Conservation (phyloP, 352 stramenopile species). For the Phytophthora ohioensis region DNA sequence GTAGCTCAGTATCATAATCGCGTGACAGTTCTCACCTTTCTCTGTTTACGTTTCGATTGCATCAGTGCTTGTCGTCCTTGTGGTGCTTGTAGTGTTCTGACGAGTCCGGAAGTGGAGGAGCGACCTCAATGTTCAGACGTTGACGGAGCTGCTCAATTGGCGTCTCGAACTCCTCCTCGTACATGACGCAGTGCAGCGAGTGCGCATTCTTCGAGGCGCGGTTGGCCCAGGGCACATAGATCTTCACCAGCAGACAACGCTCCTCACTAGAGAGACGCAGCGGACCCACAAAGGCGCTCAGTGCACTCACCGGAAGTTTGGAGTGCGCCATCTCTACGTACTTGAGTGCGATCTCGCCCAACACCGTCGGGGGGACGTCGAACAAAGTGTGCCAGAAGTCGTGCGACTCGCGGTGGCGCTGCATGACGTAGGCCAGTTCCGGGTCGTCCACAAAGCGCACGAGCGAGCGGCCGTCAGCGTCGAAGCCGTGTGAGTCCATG, state of each 20-base stretch:
- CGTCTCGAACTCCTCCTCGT: conserved; percentile 96
- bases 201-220: conserved; percentile 71
- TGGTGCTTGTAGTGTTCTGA: conserved; percentile 41
- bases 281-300: conserved; percentile 92
- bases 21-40: conserved; percentile 12
- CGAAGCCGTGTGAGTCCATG: conserved; percentile 92
- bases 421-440: conserved; percentile 97
- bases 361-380: conserved; percentile 93
- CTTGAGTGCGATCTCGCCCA: conserved; percentile 97
- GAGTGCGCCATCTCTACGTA: conserved; percentile 98
- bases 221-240: conserved; percentile 96
- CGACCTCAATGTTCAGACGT: conserved; percentile 62
- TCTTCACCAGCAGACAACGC: conserved; percentile 73
- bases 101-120: conserved; percentile 44
- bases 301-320: conserved; percentile 93
- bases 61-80: conserved; percentile 31
- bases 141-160: conserved; percentile 88
- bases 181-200: conserved; percentile 95
- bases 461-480: conserved; percentile 86
- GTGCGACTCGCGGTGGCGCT: conserved; percentile 94
- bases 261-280: conserved; percentile 84
- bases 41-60: conserved; percentile 5
- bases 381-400: conserved; percentile 98
- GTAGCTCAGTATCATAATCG: conserved; percentile 19
- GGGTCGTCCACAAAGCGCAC: conserved; percentile 93